Percentiles rank a stretch among this genome's conserved stretches.
These are phyloP conservation scores for Diutina mesorugosa DNA, from an alignment of 1,139 yeast species.

Conservation along the genomic window DNA sequence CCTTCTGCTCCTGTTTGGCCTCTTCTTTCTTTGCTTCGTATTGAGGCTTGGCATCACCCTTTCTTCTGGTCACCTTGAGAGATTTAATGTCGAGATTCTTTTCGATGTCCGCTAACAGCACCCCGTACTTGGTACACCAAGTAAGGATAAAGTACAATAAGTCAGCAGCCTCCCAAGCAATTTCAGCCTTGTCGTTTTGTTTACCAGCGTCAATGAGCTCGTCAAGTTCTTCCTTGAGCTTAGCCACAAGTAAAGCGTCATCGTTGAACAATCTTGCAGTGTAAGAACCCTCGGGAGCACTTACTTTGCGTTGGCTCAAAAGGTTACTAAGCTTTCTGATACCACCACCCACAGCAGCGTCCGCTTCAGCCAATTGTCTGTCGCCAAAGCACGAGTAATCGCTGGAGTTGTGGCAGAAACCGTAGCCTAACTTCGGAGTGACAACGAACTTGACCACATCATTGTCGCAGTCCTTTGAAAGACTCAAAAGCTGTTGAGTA, in stretches of 20 bases:
- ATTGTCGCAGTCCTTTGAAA: conserved; percentile 81
- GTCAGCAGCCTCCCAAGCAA: conserved; percentile 98
- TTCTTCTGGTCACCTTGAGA: conserved; percentile 79
- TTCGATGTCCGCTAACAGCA: conserved; percentile 69
- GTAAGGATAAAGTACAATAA: conserved; percentile 79
- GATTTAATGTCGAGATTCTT: conserved; percentile 74
- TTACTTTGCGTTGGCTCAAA: conserved; percentile 35
- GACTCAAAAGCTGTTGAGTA: conserved; percentile 56
- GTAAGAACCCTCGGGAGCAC: conserved; percentile 86
- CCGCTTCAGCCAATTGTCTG: conserved; percentile 17
- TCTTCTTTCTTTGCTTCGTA: conserved; percentile 20
- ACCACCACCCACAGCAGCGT: conserved; percentile 43
- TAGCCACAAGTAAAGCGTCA: conserved; percentile 61
- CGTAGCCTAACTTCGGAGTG: conserved; percentile 60
- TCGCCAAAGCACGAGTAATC: conserved; percentile 61
- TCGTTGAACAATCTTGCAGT: conserved; percentile 81
- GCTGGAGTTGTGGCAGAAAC: conserved; percentile 83
- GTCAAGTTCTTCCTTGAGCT: conserved; percentile 92
- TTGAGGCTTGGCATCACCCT: conserved; percentile 89
- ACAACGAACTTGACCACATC: conserved; percentile 84
- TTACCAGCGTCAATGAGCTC: conserved; percentile 79
- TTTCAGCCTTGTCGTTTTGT: conserved; percentile 35
- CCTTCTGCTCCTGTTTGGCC: conserved; percentile 10
- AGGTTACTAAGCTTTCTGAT: conserved; percentile 55
- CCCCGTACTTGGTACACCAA: conserved; percentile 78